Evolutionary conservation across 495 filamentous ascomycete species (phyloP).

Genomic region (Bryoglossum gracile): DNA sequence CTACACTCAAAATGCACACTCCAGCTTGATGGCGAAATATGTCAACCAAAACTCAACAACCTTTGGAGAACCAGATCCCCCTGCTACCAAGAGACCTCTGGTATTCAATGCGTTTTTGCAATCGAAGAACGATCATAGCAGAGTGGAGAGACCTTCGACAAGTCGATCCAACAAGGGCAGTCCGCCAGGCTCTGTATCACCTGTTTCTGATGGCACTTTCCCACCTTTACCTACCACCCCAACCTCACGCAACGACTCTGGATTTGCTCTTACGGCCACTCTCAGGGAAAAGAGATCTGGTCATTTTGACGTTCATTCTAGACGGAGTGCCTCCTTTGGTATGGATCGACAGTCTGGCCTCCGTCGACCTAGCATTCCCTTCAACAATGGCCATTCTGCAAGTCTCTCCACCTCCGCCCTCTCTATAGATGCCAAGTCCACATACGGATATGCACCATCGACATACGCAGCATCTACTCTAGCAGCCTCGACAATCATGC

Average conservation of each 20-base stretch:
- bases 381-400: slow-evolving; percentile 68
- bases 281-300: slow-evolving; percentile 91
- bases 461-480: slow-evolving; percentile 94
- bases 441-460: slow-evolving; percentile 81
- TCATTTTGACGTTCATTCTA: slow-evolving; percentile 78
- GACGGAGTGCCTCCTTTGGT: slow-evolving; percentile 86
- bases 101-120: slow-evolving; percentile 91
- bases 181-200: slow-evolving; percentile 81
- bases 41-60: slow-evolving; percentile 81
- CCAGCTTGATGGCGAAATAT: slow-evolving; percentile 72
- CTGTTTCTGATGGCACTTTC: slow-evolving; percentile 72
- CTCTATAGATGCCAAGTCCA: slow-evolving; percentile 65
- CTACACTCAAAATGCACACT: slow-evolving; percentile 60
- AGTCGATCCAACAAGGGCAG: slow-evolving; percentile 68
- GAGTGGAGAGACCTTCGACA: slow-evolving; percentile 71
- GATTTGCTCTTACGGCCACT: slow-evolving; percentile 74
- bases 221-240: slow-evolving; percentile 66
- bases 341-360: slow-evolving; percentile 61
- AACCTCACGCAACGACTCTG: slow-evolving; percentile 82
- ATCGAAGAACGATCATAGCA: slow-evolving; percentile 56
- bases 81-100: slow-evolving; percentile 36
- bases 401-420: slow-evolving; percentile 80
- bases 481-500: slow-evolving; percentile 98
- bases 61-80: slow-evolving; percentile 62
- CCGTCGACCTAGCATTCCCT: slow-evolving; percentile 77